Base-by-base conservation (phyloP, 2,329 filamentous ascomycete genomes). In the Phaeomoniella chlamydospora region DNA sequence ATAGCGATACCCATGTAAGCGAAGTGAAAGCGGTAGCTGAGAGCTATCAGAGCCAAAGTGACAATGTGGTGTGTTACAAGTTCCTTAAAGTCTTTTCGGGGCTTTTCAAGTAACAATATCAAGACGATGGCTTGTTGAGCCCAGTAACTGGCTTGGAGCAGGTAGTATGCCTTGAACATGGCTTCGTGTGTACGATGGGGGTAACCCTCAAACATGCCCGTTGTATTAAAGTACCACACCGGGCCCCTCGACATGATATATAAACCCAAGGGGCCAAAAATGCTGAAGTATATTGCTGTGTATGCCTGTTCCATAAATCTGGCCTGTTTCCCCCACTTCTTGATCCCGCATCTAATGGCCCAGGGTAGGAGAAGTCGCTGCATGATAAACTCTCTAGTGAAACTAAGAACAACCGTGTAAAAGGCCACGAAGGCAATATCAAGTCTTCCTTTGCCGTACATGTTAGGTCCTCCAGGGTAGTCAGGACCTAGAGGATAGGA, bases 301-400 rank as follows among this genome's bases (percentile, higher is more conserved):
- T 96, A 96, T 52, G 80, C 75, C 61, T 96, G 87, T 59, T 96
- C 87, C 83, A 94, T 90, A 68, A 94, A 94, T 19, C 87, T 79
- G 12, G 78, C 72, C 51, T 90, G 85, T 64, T 94, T 94, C 43
- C 70, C 75, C 38, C 77, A 72, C 43, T 72, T 74, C 41, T 64
- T 69, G 51, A 94, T 75, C 12, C 83, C 81, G 37, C 67, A 75
- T 45, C 64, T 68, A 31, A 74, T 67, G 4, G 85, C 84, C 42
- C 87, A 65, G 0, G 86, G 87, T 10, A 78, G 75, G 39, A 94
- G 74, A 35, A 93, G 50, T 49, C 85, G 78, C 61, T 94, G 87
- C 87, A 94, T 94, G 61, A 93, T 70, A 58, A 94, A 94, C 57
- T 96, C 87, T 53, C 87, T 83, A 9, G 85, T 93, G 56, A 96